These are phyloP conservation scores for Colletotrichum somersetense DNA, from an alignment of 2,329 filamentous ascomycete species.

Conservation along the genomic window DNA sequence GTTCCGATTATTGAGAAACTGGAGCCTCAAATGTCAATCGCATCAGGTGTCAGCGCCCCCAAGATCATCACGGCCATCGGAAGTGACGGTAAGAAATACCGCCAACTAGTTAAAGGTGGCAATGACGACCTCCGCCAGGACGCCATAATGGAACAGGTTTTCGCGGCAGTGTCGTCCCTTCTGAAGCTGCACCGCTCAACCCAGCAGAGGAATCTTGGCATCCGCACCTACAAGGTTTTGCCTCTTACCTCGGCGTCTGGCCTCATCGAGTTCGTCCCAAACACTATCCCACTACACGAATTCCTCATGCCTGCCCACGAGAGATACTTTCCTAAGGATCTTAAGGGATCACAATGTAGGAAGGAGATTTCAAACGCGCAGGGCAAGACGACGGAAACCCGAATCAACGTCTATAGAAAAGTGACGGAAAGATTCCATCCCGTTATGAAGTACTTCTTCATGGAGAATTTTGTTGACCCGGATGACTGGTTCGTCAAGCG, in stretches of 20 bases:
- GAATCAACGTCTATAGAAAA: slow-evolving; percentile 81
- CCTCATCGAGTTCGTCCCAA: slow-evolving; percentile 95
- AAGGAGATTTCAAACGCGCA: slow-evolving; percentile 83
- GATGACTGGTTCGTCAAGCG: slow-evolving; percentile 96
- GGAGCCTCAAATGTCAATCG: slow-evolving; percentile 83
- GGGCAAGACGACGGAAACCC: slow-evolving; percentile 74
- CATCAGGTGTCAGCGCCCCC: slow-evolving; percentile 89
- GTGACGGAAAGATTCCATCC: slow-evolving; percentile 88
- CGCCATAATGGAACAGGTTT: slow-evolving; percentile 99
- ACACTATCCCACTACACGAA: slow-evolving; percentile 92
- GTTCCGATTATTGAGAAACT: slow-evolving; percentile 82
- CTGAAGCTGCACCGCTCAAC: slow-evolving; percentile 88
- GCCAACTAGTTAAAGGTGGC: slow-evolving; percentile 93
- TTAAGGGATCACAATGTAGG: slow-evolving; percentile 80
- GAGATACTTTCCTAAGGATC: slow-evolving; percentile 85
- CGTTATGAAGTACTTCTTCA: slow-evolving; percentile 96
- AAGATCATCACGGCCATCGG: slow-evolving; percentile 90
- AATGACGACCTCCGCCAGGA: slow-evolving; percentile 97
- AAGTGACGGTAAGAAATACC: slow-evolving; percentile 83
- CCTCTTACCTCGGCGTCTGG: slow-evolving; percentile 88
- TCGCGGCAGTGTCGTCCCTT: slow-evolving; percentile 92
- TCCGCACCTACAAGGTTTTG: slow-evolving; percentile 97
- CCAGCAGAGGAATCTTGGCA: slow-evolving; percentile 87
- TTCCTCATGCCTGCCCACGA: slow-evolving; percentile 93
- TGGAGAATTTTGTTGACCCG: slow-evolving; percentile 92